Conservation (phyloP, 176 grass and related monocot genomes). For the Carex kokanica region DNA sequence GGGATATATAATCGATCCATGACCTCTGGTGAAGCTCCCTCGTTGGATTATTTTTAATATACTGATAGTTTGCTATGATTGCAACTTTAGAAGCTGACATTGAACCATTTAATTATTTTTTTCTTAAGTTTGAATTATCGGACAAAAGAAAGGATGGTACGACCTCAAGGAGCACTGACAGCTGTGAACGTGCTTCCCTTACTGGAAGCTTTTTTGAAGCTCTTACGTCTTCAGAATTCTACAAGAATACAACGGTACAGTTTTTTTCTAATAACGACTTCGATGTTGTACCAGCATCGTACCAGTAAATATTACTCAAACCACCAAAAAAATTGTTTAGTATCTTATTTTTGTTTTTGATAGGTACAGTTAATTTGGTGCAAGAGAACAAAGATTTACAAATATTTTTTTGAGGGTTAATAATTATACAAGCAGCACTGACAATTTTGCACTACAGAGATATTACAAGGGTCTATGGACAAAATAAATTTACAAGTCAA, state of each 20-base stretch:
- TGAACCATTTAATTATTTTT: conserved; percentile 13
- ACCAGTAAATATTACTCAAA: background rate
- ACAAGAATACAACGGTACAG: conserved; percentile 91
- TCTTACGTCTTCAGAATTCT: conserved; percentile 92
- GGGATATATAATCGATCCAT: background rate
- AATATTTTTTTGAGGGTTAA: background rate
- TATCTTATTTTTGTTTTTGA: background rate
- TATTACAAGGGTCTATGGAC: background rate
- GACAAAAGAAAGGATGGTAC: conserved; percentile 37
- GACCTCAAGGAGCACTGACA: conserved; percentile 34
- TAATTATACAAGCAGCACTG: background rate
- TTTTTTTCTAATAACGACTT: background rate
- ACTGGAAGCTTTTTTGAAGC: conserved; percentile 85
- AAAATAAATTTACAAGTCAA: background rate
- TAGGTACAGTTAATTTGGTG: background rate
- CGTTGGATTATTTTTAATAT: background rate
- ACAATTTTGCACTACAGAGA: background rate
- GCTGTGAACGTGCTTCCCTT: conserved; percentile 45
- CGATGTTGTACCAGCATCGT: background rate
- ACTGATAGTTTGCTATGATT: background rate
- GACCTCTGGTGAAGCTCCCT: background rate
- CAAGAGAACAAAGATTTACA: background rate
- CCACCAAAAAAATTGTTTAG: background rate
- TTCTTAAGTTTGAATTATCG: conserved; percentile 53
- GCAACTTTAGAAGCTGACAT: background rate